Percentiles rank a stretch among this genome's conserved stretches.
Conservation (phyloP, 2,329 filamentous ascomycete species). For the Fusarium heterosporum region DNA sequence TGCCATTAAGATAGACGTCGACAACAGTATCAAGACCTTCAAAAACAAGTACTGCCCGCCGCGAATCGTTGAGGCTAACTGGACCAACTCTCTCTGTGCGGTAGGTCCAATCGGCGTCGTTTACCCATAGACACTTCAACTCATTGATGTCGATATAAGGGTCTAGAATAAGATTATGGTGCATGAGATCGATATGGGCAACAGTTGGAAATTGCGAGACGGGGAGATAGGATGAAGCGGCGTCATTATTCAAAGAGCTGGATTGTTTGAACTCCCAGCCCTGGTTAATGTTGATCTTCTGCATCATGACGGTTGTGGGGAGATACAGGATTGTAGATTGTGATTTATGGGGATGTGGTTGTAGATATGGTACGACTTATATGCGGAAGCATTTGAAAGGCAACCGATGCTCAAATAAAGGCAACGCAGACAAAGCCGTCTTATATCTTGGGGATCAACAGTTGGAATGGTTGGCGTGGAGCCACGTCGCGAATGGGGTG, state of each 20-base stretch:
- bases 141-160: conserved; percentile 17
- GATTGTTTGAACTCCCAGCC: conserved; percentile 14
- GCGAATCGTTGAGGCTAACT: fast-evolving
- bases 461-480: too few relatives aligned
- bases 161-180: not conserved
- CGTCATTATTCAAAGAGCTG: not conserved
- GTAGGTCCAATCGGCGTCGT: conserved; percentile 4
- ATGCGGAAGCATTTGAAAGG: too few relatives aligned
- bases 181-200: conserved; percentile 4
- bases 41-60: not conserved
- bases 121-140: conserved; percentile 11
- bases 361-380: too few relatives aligned
- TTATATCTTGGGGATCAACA: too few relatives aligned
- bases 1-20: not conserved
- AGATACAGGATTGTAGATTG: too few relatives aligned
- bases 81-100: not conserved
- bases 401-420: too few relatives aligned
- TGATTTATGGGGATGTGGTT: too few relatives aligned
- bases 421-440: too few relatives aligned
- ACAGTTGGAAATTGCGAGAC: conserved; percentile 4
- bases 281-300: not conserved
- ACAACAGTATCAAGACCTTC: conserved; percentile 14
- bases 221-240: not conserved
- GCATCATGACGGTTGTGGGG: not conserved
- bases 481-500: too few relatives aligned